Evolutionary conservation across 805 yeast genomes (phyloP), one percentile per base, ranked within the genome.

Genomic region (Hanseniaspora valbyensis): DNA sequence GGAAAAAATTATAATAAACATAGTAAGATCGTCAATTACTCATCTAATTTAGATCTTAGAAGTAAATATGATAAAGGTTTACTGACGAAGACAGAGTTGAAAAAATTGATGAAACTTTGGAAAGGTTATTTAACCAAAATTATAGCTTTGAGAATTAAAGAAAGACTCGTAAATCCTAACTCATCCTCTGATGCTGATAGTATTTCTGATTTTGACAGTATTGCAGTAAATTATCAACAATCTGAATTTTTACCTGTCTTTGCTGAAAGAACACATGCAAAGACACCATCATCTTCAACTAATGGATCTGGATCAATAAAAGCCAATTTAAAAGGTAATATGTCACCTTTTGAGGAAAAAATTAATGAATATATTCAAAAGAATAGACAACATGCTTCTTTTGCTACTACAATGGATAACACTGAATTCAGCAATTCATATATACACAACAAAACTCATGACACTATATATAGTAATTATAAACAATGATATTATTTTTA

Each of bases 391-490:
- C 43, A 46, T 26, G 29, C 26, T 6, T 46, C 50, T 2, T 32
- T 28, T 30, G 50, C 50, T 2, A 46, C 44, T 12, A 46, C 44
- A 14, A 24, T 32, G 21, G 33, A 30, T 19, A 46, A 46, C 36
- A 36, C 44, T 7, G 33, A 46, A 10, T 46, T 46, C 36, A 46
- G 50, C 10, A 16, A 38, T 6, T 4, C 32, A 5, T 16, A 25
- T 16, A 25, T n/a, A 4, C 42, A 39, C 14, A 21, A 39, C 22
- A 39, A 25, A 25, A 25, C 42, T 4, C 29, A 25, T 9, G 29
- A 39, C 14, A 25, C 42, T 26, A 39, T 39, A 25, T 39, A 39
- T 25, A 39, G 28, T 3, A 28, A 37, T 19, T 37, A 37, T 13
- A 37, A 37, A 22, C 21, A 22, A 22, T 26, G n/a, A n/a, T n/a